Percentiles rank a stretch among this genome's conserved stretches.
Conservation (phyloP, 2,329 filamentous ascomycete species). For the Colletotrichum limetticola region DNA sequence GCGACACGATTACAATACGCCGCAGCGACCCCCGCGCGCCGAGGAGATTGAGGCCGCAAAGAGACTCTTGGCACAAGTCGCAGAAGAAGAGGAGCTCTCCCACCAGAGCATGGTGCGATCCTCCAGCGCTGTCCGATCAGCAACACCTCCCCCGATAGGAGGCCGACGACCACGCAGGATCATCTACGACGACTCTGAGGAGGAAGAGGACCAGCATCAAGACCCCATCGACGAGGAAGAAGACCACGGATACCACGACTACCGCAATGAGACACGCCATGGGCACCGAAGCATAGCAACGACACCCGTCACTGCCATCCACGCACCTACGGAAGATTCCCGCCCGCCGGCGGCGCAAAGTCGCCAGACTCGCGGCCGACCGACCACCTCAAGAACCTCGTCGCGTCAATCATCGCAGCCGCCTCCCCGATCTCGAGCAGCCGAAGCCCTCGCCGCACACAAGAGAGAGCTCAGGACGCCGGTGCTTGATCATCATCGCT, state of each 20-base stretch:
- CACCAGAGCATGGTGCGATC: neutral
- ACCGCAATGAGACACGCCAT: conserved; percentile 1
- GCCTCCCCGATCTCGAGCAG: neutral
- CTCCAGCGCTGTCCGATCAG: conserved; percentile 1
- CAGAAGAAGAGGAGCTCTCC: conserved; percentile 2
- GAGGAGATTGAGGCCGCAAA: conserved; percentile 27
- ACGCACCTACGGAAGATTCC: neutral
- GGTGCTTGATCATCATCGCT: conserved; percentile 10
- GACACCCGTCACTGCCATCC: conserved; percentile 4
- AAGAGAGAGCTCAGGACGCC: conserved; percentile 23
- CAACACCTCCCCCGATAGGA: conserved; percentile 30
- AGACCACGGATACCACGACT: neutral
- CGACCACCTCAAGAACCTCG: neutral
- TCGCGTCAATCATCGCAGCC: conserved; percentile 17
- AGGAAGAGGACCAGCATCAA: neutral
- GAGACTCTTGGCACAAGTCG: conserved; percentile 19
- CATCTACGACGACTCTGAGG: conserved; percentile 26
- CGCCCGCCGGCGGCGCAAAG: neutral
- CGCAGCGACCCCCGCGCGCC: conserved; percentile 15
- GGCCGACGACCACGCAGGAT: conserved; percentile 1
- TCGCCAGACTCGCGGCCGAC: neutral
- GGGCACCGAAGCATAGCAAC: neutral
- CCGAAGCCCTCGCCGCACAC: conserved; percentile 9
- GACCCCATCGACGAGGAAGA: neutral
- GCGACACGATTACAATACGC: conserved; percentile 13